These are phyloP conservation scores for Ormosia semicastrata DNA, from an alignment of 306 rosid genomes.

Conservation along the genomic window DNA sequence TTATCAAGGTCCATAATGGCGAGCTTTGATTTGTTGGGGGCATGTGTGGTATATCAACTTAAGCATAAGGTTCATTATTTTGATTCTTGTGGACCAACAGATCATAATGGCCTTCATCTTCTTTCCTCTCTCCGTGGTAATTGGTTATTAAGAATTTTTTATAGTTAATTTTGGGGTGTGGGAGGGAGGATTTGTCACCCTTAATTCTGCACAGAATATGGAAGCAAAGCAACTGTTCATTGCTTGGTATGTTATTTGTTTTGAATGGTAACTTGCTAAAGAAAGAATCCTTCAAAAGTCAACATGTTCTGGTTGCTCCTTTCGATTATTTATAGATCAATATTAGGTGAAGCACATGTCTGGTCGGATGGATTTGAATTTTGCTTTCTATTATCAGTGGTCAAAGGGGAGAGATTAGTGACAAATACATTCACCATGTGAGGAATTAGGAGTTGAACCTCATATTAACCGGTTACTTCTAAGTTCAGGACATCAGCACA, in stretches of 20 bases:
- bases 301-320: conserved; percentile 24
- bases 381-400: conserved; percentile 6
- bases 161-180: not conserved
- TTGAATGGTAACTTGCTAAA: conserved; percentile 22
- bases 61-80: conserved; percentile 15
- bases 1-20: conserved; percentile 12
- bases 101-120: not conserved
- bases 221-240: not conserved
- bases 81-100: conserved; percentile 5
- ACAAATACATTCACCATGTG: not conserved
- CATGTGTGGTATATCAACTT: not conserved
- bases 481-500: conserved; percentile 21
- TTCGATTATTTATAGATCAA: conserved; percentile 28
- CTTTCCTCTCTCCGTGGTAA: not conserved
- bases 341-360: conserved; percentile 52
- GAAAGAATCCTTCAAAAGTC: conserved; percentile 43
- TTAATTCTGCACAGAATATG: conserved; percentile 7
- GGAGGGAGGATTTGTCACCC: not conserved
- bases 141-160: not conserved
- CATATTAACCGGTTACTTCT: not conserved
- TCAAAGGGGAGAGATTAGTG: conserved; percentile 13
- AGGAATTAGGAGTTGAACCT: conserved; percentile 23
- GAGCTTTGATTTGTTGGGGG: conserved; percentile 27
- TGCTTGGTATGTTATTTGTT: conserved; percentile 3
- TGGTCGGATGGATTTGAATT: conserved; percentile 16